Evolutionary conservation across 257 asterid species (phyloP).

Genomic region (Solanum lycopersicoides): DNA sequence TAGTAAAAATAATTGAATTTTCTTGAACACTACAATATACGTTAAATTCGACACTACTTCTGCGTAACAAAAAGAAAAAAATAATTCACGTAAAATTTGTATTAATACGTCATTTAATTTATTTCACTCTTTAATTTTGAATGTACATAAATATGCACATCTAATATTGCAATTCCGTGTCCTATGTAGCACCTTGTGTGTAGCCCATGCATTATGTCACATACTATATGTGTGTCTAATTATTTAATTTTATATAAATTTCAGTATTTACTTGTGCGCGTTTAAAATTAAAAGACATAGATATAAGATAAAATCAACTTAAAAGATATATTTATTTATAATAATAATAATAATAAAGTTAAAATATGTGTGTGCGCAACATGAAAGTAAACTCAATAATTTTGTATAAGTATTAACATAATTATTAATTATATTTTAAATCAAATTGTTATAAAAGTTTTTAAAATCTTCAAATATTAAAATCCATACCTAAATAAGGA

Average conservation of each 20-base stretch:
- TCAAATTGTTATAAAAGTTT: neutral
- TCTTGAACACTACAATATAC: too few relatives aligned
- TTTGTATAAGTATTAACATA: neutral
- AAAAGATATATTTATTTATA: too few relatives aligned
- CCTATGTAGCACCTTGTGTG: too few relatives aligned
- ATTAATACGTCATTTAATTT: too few relatives aligned
- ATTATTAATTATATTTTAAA: too few relatives aligned
- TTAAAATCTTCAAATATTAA: neutral
- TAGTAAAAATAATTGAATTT: neutral
- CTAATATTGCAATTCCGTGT: neutral
- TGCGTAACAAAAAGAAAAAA: neutral
- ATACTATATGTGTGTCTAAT: neutral
- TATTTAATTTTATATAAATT: fast-evolving
- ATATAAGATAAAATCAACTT: fast-evolving
- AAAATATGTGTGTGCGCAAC: neutral
- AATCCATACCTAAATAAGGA: neutral
- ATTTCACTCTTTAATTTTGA: too few relatives aligned
- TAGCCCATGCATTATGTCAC: too few relatives aligned
- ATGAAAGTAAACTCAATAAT: neutral
- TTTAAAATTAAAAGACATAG: fast-evolving
- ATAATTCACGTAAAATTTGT: too few relatives aligned
- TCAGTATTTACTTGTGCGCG: too few relatives aligned
- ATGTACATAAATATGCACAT: too few relatives aligned
- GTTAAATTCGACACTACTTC: neutral
- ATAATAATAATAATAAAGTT: neutral